These are phyloP conservation scores for Tulasnella sp. DNA, from an alignment of 768 basidiomycete species.

Conservation along the genomic window DNA sequence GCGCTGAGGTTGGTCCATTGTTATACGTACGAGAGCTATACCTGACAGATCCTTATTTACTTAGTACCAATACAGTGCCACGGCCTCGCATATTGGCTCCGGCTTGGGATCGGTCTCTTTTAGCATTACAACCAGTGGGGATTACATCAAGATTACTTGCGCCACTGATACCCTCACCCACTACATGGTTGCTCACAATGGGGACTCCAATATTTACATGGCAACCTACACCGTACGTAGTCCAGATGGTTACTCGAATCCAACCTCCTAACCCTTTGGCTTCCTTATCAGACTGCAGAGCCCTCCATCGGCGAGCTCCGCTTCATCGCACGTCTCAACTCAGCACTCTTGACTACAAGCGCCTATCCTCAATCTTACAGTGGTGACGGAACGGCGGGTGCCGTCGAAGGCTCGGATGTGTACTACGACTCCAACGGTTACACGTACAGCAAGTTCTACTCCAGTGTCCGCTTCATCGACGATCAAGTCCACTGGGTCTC, in stretches of 20 bases:
- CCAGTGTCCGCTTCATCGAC: constrained; percentile 39
- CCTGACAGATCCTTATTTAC: not conserved
- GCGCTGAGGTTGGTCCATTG: constrained; percentile 21
- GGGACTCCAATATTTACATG: constrained; percentile 41
- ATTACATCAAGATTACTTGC: constrained; percentile 6
- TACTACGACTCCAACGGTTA: constrained; percentile 37
- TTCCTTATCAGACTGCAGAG: constrained; percentile 25
- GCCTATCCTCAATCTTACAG: constrained; percentile 32
- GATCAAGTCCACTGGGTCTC: constrained; percentile 46
- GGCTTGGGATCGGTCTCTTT: not conserved
- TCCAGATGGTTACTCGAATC: not conserved
- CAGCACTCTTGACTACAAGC: constrained; percentile 32
- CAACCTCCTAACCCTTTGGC: not conserved
- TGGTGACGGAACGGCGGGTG: constrained; percentile 33
- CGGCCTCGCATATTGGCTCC: not conserved
- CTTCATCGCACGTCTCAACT: constrained; percentile 41
- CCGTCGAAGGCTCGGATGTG: constrained; percentile 46
- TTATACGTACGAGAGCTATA: not conserved
- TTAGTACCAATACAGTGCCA: constrained; percentile 4
- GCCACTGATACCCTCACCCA: constrained; percentile 31
- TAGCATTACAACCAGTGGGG: not conserved
- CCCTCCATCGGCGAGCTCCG: constrained; percentile 40
- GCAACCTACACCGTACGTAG: constrained; percentile 32
- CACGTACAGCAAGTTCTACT: constrained; percentile 40
- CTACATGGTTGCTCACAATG: constrained; percentile 42